Evolutionary conservation across 768 basidiomycete genomes (phyloP).

Genomic region (Amanita exitialis): DNA sequence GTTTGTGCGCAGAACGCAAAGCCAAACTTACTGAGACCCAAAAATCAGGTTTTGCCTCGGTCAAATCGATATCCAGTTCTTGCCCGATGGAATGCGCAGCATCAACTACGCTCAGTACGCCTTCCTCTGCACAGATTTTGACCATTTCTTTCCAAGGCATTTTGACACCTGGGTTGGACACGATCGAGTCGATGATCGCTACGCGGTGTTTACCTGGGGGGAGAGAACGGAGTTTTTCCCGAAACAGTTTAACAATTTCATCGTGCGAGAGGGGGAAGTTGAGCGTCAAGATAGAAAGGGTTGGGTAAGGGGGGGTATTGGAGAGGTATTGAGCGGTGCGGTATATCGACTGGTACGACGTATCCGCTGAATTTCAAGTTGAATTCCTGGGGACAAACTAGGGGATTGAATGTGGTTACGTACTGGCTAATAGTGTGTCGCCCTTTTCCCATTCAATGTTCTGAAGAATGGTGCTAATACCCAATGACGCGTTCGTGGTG

Average conservation of each 20-base stretch:
- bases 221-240: slow-evolving; percentile 24
- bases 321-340: slow-evolving; percentile 41
- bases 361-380: slow-evolving; percentile 19
- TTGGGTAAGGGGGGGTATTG: slow-evolving; percentile 47
- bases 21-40: slow-evolving; percentile 51
- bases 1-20: neutral
- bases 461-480: slow-evolving; percentile 53
- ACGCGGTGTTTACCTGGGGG: slow-evolving; percentile 35
- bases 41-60: slow-evolving; percentile 51
- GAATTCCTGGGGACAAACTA: neutral
- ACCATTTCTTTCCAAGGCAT: slow-evolving; percentile 71
- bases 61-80: slow-evolving; percentile 50
- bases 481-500: slow-evolving; percentile 53
- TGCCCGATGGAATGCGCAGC: slow-evolving; percentile 76
- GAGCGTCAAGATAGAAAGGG: slow-evolving; percentile 36
- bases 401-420: slow-evolving; percentile 12
- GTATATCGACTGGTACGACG: slow-evolving; percentile 40
- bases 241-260: slow-evolving; percentile 43
- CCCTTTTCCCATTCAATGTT: slow-evolving; percentile 60
- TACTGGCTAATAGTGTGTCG: slow-evolving; percentile 59
- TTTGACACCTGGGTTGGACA: slow-evolving; percentile 45
- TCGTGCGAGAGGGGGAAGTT: slow-evolving; percentile 47
- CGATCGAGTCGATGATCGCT: slow-evolving; percentile 55
- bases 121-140: slow-evolving; percentile 50
- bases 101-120: slow-evolving; percentile 56